A percentile compares a stretch with the other conserved stretches of the same genome.
Evolutionary conservation across 2,329 filamentous ascomycete genomes (phyloP).

Genomic region (Ascochyta koolunga): DNA sequence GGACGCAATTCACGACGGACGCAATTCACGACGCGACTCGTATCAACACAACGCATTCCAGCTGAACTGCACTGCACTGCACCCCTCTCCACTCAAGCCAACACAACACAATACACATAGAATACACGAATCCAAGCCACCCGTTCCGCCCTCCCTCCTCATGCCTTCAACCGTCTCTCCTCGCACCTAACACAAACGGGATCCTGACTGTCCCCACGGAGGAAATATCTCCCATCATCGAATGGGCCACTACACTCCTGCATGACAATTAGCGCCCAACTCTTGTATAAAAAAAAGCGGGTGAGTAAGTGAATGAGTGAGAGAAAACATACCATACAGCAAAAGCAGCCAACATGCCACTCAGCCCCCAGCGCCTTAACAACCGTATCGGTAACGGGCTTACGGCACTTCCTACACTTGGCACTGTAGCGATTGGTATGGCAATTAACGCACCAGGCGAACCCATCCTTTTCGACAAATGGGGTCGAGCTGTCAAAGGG

Average conservation of each 20-base stretch:
- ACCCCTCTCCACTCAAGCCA: too few relatives aligned
- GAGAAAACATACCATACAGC: conserved; percentile 64
- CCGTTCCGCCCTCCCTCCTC: too few relatives aligned
- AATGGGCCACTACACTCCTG: conserved; percentile 66
- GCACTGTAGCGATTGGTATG: conserved; percentile 90
- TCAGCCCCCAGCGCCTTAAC: conserved; percentile 87
- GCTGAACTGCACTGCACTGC: too few relatives aligned
- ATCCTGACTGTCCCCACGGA: conserved; percentile 63
- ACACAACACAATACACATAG: too few relatives aligned
- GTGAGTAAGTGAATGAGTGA: too few relatives aligned
- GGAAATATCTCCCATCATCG: conserved; percentile 67
- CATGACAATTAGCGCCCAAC: conserved; percentile 8
- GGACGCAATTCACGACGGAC: too few relatives aligned
- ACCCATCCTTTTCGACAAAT: conserved; percentile 97
- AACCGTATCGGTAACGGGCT: conserved; percentile 86
- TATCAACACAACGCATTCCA: background rate
- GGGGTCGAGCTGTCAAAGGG: conserved; percentile 69
- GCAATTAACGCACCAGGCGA: conserved; percentile 94
- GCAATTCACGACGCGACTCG: background rate
- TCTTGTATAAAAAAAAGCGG: too few relatives aligned
- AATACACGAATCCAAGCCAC: too few relatives aligned
- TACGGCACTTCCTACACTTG: conserved; percentile 85
- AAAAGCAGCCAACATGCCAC: conserved; percentile 94
- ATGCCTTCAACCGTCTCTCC: conserved; percentile 66
- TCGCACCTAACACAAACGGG: conserved; percentile 69